A percentile compares a stretch with the other conserved stretches of the same genome.
Evolutionary conservation across 495 filamentous ascomycete genomes (phyloP).

Genomic region (Lasiosphaeria miniovina): DNA sequence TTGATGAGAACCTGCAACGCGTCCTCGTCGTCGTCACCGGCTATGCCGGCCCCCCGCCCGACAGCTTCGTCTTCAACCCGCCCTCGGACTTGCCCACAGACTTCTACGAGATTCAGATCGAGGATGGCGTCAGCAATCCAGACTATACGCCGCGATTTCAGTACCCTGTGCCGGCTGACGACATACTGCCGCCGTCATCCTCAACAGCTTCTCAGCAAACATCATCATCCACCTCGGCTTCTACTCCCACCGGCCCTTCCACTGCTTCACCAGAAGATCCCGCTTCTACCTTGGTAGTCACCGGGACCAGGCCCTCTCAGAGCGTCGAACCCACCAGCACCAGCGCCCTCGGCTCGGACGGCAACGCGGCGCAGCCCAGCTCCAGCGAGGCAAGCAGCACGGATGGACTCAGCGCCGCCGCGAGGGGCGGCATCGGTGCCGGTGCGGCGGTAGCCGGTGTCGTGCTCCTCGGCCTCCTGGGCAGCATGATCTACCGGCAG

Average conservation of each 20-base stretch:
- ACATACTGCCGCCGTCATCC: background rate
- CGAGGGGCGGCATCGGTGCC: background rate
- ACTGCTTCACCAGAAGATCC: background rate
- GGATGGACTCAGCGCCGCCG: background rate
- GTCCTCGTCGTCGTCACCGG: background rate
- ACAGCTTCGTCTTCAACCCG: background rate
- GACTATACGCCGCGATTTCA: background rate
- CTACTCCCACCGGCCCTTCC: background rate
- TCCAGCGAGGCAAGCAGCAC: background rate
- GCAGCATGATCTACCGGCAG: background rate
- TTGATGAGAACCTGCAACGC: background rate
- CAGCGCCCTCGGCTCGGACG: background rate
- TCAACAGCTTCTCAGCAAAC: background rate
- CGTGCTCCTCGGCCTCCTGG: background rate
- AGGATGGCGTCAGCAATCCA: background rate
- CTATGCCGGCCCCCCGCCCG: background rate
- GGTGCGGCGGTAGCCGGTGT: background rate
- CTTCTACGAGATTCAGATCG: slow-evolving; percentile 1
- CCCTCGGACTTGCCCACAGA: background rate
- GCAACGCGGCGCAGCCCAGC: background rate
- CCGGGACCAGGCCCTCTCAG: background rate
- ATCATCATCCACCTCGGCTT: background rate
- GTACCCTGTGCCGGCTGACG: background rate
- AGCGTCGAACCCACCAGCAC: background rate
- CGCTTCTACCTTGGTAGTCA: background rate